Conservation (phyloP, 1,139 yeast genomes). For the Suhomyces bokatorum region DNA sequence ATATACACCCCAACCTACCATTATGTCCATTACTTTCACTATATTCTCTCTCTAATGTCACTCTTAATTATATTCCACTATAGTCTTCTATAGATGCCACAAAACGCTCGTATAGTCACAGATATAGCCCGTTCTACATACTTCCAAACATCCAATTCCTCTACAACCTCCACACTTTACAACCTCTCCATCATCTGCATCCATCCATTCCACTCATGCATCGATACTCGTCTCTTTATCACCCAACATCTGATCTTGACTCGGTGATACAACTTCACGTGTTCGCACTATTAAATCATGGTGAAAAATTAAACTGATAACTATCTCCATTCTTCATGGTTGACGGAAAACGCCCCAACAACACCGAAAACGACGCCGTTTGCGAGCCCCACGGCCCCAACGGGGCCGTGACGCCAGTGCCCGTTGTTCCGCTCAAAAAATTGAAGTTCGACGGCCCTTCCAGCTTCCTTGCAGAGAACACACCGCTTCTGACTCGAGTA, state of each 20-base stretch:
- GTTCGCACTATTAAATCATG: background rate
- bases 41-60: too few relatives aligned
- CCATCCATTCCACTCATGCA: too few relatives aligned
- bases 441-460: slow-evolving; percentile 21
- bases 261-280: slow-evolving; percentile 4
- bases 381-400: slow-evolving; percentile 8
- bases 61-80: too few relatives aligned
- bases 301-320: slow-evolving; percentile 4
- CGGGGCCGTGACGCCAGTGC: slow-evolving; percentile 25
- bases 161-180: too few relatives aligned
- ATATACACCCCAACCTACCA: too few relatives aligned
- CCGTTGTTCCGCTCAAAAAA: slow-evolving; percentile 28
- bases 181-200: too few relatives aligned
- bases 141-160: too few relatives aligned
- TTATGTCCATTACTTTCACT: too few relatives aligned
- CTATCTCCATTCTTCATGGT: slow-evolving; percentile 2
- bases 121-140: too few relatives aligned
- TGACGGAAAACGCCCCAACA: slow-evolving; percentile 1
- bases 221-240: too few relatives aligned
- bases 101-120: too few relatives aligned
- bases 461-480: slow-evolving; percentile 12
- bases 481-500: slow-evolving; percentile 71
- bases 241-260: background rate
- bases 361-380: background rate
- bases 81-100: too few relatives aligned